Conservation (phyloP, 352 stramenopile species). For the Plasmopara viticola region DNA sequence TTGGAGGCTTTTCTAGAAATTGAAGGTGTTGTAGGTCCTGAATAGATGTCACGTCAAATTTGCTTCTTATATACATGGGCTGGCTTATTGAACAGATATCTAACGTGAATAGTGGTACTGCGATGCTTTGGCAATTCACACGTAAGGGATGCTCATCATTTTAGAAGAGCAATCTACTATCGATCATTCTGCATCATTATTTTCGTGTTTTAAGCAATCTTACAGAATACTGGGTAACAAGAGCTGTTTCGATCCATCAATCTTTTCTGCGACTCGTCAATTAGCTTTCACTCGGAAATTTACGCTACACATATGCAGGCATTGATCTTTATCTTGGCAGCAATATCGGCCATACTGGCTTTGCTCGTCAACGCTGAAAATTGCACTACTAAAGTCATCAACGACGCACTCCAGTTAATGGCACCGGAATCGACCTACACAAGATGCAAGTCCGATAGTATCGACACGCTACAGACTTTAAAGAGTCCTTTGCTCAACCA, state of each 20-base stretch:
- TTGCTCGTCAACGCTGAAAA: conserved; percentile 4
- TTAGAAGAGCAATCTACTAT: too few species aligned
- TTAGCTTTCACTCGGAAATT: conserved; percentile 1
- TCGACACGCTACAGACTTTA: conserved; percentile 16
- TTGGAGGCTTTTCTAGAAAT: too few species aligned
- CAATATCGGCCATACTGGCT: conserved; percentile 1
- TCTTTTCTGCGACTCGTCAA: not conserved
- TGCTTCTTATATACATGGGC: too few species aligned
- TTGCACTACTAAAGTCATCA: conserved; percentile 10
- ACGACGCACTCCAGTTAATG: conserved; percentile 4
- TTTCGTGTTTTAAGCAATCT: not conserved
- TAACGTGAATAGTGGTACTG: too few species aligned
- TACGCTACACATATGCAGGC: conserved; percentile 7
- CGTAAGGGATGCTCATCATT: too few species aligned
- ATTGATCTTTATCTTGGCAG: not conserved
- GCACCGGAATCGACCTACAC: conserved; percentile 8
- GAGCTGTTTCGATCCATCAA: not conserved
- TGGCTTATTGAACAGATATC: too few species aligned
- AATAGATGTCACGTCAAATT: too few species aligned
- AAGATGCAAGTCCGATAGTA: conserved; percentile 17
- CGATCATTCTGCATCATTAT: too few species aligned
- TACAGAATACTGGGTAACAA: not conserved
- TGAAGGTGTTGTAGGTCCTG: too few species aligned
- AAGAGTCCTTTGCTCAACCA: conserved; percentile 5
- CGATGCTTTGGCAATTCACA: too few species aligned